Evolutionary conservation across 805 yeast species (phyloP), one percentile per base, ranked within the genome.

Genomic region (Lachancea thermotolerans): DNA sequence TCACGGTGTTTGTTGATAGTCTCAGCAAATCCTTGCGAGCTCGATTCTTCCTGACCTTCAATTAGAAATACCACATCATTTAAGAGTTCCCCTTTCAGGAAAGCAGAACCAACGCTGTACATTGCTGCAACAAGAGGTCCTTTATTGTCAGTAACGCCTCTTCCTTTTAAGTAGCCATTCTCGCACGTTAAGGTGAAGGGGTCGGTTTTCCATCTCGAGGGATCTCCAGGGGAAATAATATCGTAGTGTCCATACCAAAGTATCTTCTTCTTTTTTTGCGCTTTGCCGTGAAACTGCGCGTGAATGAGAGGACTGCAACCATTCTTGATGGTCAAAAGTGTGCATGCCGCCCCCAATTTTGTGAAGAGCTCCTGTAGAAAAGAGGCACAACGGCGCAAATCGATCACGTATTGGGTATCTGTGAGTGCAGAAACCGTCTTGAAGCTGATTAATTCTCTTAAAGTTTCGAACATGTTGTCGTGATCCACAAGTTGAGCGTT

Each of bases 161-260:
- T 75, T 1, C 91, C 98, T 56, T 85, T 85, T 48, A 91, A 59
- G 55, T 82, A 88, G 0, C 98, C 98, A 60, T 91, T 83, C 48
- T 75, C 73, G 2, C 95, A 84, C 0, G 84, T 75, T 59, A 93
- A 62, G 17, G 67, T 65, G 60, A 84, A 93, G 0, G 98, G 98
- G 50, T 83, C 81, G 0, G 93, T 77, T 8, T 70, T 61, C 97
- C 98, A 91, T 28, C 71, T 71, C 5, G 70, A 72, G 17, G 70
- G 66, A 41, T 73, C 73, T 30, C 77, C 76, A 0, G 95, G 95
- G 47, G 84, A 85, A 35, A 91, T 88, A 25, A 91, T 96, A 65
- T 91, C 99, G 60, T 93, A 91, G 69, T 91, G 99, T 1, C 96
- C 98, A 64, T 91, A 91, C 84, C 95, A 91, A 39, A 91, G 62